These are phyloP conservation scores for Kalaharituber pfeilii DNA, from an alignment of 2,329 filamentous ascomycete genomes.

Conservation along the genomic window DNA sequence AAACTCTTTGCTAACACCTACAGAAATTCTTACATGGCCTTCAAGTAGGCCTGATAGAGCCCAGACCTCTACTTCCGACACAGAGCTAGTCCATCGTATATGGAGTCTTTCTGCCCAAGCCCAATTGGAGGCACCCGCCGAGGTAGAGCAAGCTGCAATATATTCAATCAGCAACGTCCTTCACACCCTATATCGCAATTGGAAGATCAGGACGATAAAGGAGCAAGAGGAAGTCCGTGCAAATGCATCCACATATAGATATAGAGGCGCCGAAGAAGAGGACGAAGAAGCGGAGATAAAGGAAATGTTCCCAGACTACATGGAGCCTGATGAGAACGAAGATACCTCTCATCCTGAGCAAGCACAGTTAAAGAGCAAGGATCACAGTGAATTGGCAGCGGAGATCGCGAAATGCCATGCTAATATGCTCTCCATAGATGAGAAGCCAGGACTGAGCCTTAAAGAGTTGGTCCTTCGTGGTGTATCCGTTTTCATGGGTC, in stretches of 20 bases:
- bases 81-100: conserved; percentile 25
- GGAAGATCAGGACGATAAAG: conserved; percentile 57
- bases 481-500: conserved; percentile 6
- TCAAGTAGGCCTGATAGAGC: background rate
- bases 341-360: conserved; percentile 19
- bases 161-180: conserved; percentile 36
- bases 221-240: conserved; percentile 60
- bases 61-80: conserved; percentile 16
- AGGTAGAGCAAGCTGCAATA: background rate
- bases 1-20: background rate
- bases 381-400: conserved; percentile 40
- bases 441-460: conserved; percentile 11
- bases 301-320: conserved; percentile 58
- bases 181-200: conserved; percentile 57
- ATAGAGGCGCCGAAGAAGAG: conserved; percentile 64
- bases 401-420: conserved; percentile 44
- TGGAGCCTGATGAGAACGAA: conserved; percentile 28
- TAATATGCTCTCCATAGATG: conserved; percentile 25
- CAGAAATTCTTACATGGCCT: background rate
- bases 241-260: conserved; percentile 51
- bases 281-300: conserved; percentile 57
- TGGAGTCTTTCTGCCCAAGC: conserved; percentile 27
- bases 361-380: conserved; percentile 24
- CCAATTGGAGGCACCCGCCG: background rate
- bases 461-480: conserved; percentile 9